Evolutionary conservation across 306 rosid genomes (phyloP).

Genomic region (Dryas octopetala): DNA sequence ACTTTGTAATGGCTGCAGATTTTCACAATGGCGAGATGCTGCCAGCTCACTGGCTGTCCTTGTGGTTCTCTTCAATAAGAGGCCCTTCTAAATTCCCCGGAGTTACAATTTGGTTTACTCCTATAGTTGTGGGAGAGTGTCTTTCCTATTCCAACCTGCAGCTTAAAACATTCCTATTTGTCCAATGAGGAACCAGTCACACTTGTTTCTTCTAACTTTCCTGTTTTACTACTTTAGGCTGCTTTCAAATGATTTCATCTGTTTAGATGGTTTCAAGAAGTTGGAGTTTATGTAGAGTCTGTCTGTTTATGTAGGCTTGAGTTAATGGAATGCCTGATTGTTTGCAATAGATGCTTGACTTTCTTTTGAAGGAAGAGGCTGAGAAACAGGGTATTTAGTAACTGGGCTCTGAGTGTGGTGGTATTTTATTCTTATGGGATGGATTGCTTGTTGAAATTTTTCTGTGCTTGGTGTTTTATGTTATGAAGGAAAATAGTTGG

Average conservation of each 20-base stretch:
- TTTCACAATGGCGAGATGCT: background rate
- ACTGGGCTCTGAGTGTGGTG: slow-evolving; percentile 49
- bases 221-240: background rate
- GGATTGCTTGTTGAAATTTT: slow-evolving; percentile 44
- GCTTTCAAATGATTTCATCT: slow-evolving; percentile 7
- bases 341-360: slow-evolving; percentile 36
- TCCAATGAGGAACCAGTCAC: slow-evolving; percentile 1
- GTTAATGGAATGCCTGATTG: slow-evolving; percentile 35
- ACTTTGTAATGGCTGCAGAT: background rate
- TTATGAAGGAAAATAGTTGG: slow-evolving; percentile 73
- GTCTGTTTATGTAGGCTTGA: slow-evolving; percentile 24
- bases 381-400: slow-evolving; percentile 38
- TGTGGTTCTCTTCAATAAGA: background rate
- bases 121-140: background rate
- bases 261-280: slow-evolving; percentile 23
- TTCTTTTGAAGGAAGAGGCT: slow-evolving; percentile 46
- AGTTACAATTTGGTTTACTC: background rate
- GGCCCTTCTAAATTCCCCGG: background rate
- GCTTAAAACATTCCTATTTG: background rate
- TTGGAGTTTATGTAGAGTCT: slow-evolving; percentile 23
- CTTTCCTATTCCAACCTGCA: background rate
- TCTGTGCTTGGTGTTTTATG: slow-evolving; percentile 47
- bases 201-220: background rate
- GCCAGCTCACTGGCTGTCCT: background rate
- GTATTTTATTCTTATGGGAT: slow-evolving; percentile 51